Conservation (phyloP, 2,329 filamentous ascomycete species). For the Rhinocladiella mackenziei region DNA sequence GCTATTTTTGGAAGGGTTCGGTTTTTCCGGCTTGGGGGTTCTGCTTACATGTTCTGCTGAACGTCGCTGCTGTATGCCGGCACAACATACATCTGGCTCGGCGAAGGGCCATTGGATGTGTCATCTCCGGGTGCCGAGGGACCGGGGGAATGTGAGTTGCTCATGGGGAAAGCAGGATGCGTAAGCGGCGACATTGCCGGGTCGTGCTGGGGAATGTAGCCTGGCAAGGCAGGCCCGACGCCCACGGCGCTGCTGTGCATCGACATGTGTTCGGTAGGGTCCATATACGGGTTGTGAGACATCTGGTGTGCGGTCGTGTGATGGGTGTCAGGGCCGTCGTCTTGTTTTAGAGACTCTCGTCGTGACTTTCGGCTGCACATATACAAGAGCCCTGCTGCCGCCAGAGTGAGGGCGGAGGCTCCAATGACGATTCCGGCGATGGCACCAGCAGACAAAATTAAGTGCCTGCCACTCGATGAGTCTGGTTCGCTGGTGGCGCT, state of each 20-base stretch:
- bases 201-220: slow-evolving; percentile 18
- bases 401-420: slow-evolving; percentile 15
- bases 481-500: background rate
- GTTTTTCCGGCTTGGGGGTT: background rate
- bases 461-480: slow-evolving; percentile 2
- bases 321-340: slow-evolving; percentile 10
- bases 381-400: slow-evolving; percentile 16
- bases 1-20: no score
- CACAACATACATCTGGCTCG: slow-evolving; percentile 13
- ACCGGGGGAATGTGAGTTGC: no score
- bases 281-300: slow-evolving; percentile 12
- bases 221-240: slow-evolving; percentile 15
- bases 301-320: slow-evolving; percentile 5
- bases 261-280: slow-evolving; percentile 20
- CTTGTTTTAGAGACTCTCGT: slow-evolving; percentile 1
- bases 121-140: background rate
- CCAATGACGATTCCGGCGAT: slow-evolving; percentile 24
- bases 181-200: slow-evolving; percentile 12
- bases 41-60: slow-evolving; percentile 11
- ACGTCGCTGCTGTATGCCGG: slow-evolving; percentile 11
- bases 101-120: slow-evolving; percentile 11
- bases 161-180: slow-evolving; percentile 8
- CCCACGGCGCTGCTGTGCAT: slow-evolving; percentile 18
- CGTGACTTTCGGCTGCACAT: slow-evolving; percentile 19
- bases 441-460: slow-evolving; percentile 12